These are phyloP conservation scores for Caloboletus firmus DNA, from an alignment of 1,284 basidiomycete species.

Conservation along the genomic window DNA sequence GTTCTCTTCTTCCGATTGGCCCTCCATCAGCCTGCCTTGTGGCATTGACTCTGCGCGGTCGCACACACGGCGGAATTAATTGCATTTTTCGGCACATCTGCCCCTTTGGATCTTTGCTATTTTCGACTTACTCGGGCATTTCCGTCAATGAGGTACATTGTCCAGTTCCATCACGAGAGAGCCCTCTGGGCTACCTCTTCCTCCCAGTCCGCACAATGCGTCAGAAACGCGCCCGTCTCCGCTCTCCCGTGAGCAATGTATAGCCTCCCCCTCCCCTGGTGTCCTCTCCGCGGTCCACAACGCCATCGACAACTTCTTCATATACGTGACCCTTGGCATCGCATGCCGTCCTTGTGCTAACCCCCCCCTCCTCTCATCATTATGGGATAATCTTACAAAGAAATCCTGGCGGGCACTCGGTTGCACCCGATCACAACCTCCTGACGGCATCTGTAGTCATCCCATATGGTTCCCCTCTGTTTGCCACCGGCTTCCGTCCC, in stretches of 20 bases:
- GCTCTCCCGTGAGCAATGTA: not conserved
- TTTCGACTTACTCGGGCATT: conserved; percentile 29
- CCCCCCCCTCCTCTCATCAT: conserved; percentile 9
- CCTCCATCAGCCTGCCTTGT: conserved; percentile 25
- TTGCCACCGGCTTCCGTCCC: conserved; percentile 37
- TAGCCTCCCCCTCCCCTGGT: not conserved
- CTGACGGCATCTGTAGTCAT: conserved; percentile 35
- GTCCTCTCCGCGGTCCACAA: conserved; percentile 13
- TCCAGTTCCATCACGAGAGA: conserved; percentile 26
- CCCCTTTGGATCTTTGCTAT: conserved; percentile 29
- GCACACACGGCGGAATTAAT: conserved; percentile 36
- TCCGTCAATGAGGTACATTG: conserved; percentile 37
- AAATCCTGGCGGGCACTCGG: conserved; percentile 19
- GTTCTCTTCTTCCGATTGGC: conserved; percentile 31
- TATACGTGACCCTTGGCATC: conserved; percentile 28
- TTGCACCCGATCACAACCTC: conserved; percentile 26
- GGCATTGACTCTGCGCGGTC: conserved; percentile 29
- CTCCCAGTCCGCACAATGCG: conserved; percentile 4
- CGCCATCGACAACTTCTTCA: conserved; percentile 14
- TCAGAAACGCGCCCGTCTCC: too few species aligned
- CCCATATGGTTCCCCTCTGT: conserved; percentile 37
- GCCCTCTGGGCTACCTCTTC: conserved; percentile 12
- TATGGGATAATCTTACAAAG: conserved; percentile 22
- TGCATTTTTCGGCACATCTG: conserved; percentile 19
- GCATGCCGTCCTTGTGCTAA: conserved; percentile 18